A percentile compares a stretch with the other conserved stretches of the same genome.
phyloP scores from a whole-genome alignment of 2,329 filamentous ascomycete species.

The Alternaria postmessia region DNA sequence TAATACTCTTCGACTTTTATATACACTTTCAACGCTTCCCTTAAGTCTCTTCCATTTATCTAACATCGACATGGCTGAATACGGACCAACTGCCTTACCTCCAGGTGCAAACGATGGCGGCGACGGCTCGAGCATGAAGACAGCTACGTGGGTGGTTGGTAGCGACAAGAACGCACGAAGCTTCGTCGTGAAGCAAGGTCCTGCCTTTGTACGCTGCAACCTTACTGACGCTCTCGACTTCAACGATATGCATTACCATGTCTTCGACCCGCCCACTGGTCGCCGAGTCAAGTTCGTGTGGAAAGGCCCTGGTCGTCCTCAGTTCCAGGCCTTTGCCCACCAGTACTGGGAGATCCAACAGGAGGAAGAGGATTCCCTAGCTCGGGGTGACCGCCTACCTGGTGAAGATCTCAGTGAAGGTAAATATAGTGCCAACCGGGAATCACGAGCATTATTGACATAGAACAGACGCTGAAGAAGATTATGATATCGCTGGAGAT shows the following conservation, averaged over 20 bases:
- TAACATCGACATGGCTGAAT: background rate
- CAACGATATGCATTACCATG: background rate
- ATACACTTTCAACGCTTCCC: background rate
- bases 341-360: background rate
- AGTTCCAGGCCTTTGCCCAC: background rate
- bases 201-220: background rate
- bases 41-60: background rate
- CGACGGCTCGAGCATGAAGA: background rate
- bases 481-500: background rate
- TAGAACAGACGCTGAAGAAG: background rate
- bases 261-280: slow-evolving; percentile 1
- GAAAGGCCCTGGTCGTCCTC: background rate
- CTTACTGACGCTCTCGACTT: background rate
- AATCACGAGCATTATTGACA: background rate
- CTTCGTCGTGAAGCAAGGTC: background rate
- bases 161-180: slow-evolving; percentile 1
- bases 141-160: background rate
- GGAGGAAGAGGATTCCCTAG: background rate
- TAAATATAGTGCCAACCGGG: no score
- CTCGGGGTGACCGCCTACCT: background rate
- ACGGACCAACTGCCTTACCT: background rate
- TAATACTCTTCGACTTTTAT: background rate
- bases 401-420: slow-evolving; percentile 1
- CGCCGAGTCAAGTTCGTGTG: background rate
- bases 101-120: slow-evolving; percentile 1